Evolutionary conservation across 345 rosid genomes (phyloP).

Genomic region (Corchorus olitorius): DNA sequence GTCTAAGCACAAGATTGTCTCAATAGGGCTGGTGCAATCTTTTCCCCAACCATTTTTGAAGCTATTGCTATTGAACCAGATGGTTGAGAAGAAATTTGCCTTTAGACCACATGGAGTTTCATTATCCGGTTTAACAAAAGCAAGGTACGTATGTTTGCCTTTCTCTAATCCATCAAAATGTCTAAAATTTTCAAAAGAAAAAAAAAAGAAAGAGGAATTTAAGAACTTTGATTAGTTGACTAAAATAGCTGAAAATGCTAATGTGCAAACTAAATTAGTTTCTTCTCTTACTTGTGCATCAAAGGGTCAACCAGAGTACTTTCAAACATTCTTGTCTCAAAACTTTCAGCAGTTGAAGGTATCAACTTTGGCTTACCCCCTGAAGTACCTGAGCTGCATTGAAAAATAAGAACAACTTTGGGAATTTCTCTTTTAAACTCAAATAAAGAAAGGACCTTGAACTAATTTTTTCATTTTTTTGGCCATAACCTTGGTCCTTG

Average conservation of each 20-base stretch:
- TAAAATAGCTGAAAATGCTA: too few species aligned
- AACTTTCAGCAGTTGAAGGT: constrained; percentile 59
- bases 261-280: constrained; percentile 31
- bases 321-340: constrained; percentile 56
- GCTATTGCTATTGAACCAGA: constrained; percentile 56
- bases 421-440: too few species aligned
- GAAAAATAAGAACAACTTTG: neutral
- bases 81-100: constrained; percentile 59
- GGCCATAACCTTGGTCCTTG: too few species aligned
- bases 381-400: constrained; percentile 69
- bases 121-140: constrained; percentile 55
- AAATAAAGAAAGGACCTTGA: too few species aligned
- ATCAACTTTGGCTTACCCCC: constrained; percentile 67
- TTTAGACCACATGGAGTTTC: constrained; percentile 51
- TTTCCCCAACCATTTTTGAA: constrained; percentile 50
- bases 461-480: too few species aligned
- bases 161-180: constrained; percentile 54
- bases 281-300: constrained; percentile 49
- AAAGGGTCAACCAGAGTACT: constrained; percentile 60
- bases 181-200: constrained; percentile 29
- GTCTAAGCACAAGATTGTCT: constrained; percentile 55
- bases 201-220: constrained; percentile 11
- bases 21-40: constrained; percentile 52
- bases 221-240: too few species aligned
- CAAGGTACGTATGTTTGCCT: constrained; percentile 58